Conservation (phyloP, 2,329 filamentous ascomycete genomes). For the Eutypa lata region DNA sequence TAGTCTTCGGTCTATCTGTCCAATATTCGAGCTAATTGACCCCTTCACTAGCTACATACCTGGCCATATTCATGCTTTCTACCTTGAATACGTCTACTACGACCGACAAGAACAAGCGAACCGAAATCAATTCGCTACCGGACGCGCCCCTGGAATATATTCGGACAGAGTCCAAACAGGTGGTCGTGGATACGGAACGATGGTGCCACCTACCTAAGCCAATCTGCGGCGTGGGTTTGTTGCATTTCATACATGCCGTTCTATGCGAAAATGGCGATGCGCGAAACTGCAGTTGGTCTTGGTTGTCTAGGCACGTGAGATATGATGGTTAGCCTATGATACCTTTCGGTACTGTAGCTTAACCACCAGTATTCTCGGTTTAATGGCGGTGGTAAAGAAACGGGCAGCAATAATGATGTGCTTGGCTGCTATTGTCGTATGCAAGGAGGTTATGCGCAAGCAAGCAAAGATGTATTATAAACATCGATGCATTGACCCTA, state of each 20-base stretch:
- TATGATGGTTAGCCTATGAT: neutral
- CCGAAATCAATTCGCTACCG: constrained; percentile 51
- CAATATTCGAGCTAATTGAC: neutral
- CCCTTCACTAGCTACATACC: constrained; percentile 59
- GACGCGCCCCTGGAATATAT: constrained; percentile 66
- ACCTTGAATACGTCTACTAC: constrained; percentile 80
- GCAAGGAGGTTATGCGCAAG: neutral
- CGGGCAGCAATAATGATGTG: neutral
- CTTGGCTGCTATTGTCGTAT: neutral
- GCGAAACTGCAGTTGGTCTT: constrained; percentile 1
- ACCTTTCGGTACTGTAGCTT: neutral
- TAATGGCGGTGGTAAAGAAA: neutral
- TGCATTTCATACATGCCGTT: neutral
- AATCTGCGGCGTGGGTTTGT: neutral
- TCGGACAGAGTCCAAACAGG: constrained; percentile 70
- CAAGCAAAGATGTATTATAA: neutral
- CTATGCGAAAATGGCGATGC: constrained; percentile 1
- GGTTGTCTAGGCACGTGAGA: neutral
- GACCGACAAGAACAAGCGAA: constrained; percentile 64
- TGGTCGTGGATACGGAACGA: constrained; percentile 61
- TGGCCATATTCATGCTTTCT: constrained; percentile 78
- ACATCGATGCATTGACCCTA: no score
- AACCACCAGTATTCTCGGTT: neutral
- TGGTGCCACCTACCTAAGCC: constrained; percentile 31
- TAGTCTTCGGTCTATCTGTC: neutral